Percentiles rank a stretch among this genome's conserved stretches.
phyloP scores from a whole-genome alignment of 1,139 yeast genomes.

The Wickerhamomyces sp. region DNA sequence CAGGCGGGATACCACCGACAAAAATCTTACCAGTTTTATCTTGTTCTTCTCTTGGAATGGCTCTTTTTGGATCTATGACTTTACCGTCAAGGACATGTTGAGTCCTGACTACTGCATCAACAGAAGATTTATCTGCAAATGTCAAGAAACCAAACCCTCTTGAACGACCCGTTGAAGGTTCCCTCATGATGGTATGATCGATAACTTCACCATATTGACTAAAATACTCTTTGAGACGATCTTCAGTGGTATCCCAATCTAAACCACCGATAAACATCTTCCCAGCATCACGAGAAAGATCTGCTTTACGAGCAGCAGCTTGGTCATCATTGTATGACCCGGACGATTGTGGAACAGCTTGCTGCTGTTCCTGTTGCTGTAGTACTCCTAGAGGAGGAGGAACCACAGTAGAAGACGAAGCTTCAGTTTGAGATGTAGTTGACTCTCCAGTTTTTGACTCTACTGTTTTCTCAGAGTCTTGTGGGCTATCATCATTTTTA shows the following conservation, averaged over 20 bases:
- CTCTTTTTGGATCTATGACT: conserved; percentile 95
- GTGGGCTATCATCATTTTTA: conserved; percentile 17
- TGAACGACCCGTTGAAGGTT: conserved; percentile 81
- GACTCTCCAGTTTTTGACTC: neutral
- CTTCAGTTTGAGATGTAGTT: conserved; percentile 1
- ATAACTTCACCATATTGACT: conserved; percentile 85
- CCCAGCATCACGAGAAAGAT: conserved; percentile 54
- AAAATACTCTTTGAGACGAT: conserved; percentile 72
- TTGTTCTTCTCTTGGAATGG: conserved; percentile 97
- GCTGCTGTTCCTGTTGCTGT: conserved; percentile 24
- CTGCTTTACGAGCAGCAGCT: conserved; percentile 29
- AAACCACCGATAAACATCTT: conserved; percentile 98
- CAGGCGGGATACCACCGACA: conserved; percentile 97
- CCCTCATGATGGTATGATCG: conserved; percentile 94
- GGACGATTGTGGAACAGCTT: conserved; percentile 19
- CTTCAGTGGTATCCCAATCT: conserved; percentile 98
- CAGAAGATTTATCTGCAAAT: conserved; percentile 76
- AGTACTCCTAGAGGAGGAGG: neutral
- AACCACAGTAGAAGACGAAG: neutral
- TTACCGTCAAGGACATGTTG: conserved; percentile 95
- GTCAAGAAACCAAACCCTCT: conserved; percentile 97
- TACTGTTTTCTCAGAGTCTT: too few species aligned
- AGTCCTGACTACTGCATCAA: conserved; percentile 79
- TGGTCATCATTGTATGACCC: conserved; percentile 11
- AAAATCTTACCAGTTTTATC: conserved; percentile 96